These are phyloP conservation scores for Apostasia shenzhenica DNA, from an alignment of 106 monocot species.

Conservation along the genomic window DNA sequence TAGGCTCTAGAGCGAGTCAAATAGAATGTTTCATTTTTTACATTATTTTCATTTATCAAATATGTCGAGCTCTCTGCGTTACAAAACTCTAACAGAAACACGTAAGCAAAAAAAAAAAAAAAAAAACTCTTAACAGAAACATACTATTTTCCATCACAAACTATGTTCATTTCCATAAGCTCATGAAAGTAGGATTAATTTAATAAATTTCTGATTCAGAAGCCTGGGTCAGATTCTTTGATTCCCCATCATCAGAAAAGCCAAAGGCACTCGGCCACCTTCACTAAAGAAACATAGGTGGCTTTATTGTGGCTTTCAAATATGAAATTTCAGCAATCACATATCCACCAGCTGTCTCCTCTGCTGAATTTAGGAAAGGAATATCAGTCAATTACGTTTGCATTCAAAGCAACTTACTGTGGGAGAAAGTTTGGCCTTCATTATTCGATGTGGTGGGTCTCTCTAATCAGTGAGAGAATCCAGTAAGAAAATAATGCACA, in stretches of 20 bases:
- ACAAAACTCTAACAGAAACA: too few relatives aligned
- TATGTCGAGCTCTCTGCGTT: too few relatives aligned
- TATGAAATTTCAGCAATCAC: conserved; percentile 2
- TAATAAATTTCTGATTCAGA: conserved; percentile 7
- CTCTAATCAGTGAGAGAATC: conserved; percentile 36
- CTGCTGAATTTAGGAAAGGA: conserved; percentile 4
- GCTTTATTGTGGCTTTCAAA: conserved; percentile 5
- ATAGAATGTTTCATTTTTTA: too few relatives aligned
- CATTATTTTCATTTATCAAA: too few relatives aligned
- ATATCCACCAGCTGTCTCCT: background rate
- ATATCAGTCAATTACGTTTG: conserved; percentile 16
- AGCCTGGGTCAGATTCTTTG: conserved; percentile 46
- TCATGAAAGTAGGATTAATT: conserved; percentile 2
- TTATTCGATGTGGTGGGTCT: conserved; percentile 40
- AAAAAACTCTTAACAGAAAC: too few relatives aligned
- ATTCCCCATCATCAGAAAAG: conserved; percentile 45
- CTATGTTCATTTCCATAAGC: conserved; percentile 7
- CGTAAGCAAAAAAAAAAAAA: too few relatives aligned
- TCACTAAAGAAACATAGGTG: conserved; percentile 11
- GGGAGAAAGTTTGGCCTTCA: conserved; percentile 16
- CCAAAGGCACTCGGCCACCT: conserved; percentile 41
- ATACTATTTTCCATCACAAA: conserved; percentile 1
- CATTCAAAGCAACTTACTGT: conserved; percentile 16
- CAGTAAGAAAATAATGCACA: conserved; percentile 2
- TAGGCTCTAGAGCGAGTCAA: too few relatives aligned